Evolutionary conservation across 805 yeast species (phyloP), one percentile per base, ranked within the genome.

Genomic region (Candida tibetensis): DNA sequence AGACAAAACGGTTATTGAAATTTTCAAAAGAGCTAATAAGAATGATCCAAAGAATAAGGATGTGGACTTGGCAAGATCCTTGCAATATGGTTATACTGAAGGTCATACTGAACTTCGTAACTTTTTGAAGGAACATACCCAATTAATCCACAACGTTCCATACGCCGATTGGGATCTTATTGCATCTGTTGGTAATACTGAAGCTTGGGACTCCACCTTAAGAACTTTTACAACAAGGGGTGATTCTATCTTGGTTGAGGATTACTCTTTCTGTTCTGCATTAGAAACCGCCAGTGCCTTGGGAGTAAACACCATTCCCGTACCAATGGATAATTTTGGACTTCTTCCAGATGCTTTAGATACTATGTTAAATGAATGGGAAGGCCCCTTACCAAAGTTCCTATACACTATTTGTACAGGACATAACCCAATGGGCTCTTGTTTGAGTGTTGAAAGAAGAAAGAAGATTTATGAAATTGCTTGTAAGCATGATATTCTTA

Each of bases 351-450:
- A 77, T 43, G 75, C 76, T 34, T 69, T 91, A 39, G 90, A 72
- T 27, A 50, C 59, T 8, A 61, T 81, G 36, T 66, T 91, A 53
- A 76, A 72, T 44, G 68, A 74, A 56, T 90, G 97, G 97, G 71
- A 72, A 10, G 81, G 68, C 39, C 76, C 77, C 42, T 80, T 80
- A 63, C 98, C 98, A 49, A 88, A 84, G 63, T 69, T 91, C 43
- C 71, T 91, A 51, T 93, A 93, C 77, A 81, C 93, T 28, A 87
- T 91, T 52, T 83, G 93, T 48, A 93, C 98, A 6, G 99, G 99
- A 46, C 98, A 93, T 71, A 91, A 91, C 74, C 99, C 99, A 47
- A 90, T 97, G 14, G 99, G 99, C 27, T 81, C 95, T 3, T 85
- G 88, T 17, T 70, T 93, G 53, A 70, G 83, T 25, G 65, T 55